Base-by-base conservation (phyloP, 225 moss, liverwort and hornwort genomes). In the Bryoerythrophyllum caledonicum region DNA sequence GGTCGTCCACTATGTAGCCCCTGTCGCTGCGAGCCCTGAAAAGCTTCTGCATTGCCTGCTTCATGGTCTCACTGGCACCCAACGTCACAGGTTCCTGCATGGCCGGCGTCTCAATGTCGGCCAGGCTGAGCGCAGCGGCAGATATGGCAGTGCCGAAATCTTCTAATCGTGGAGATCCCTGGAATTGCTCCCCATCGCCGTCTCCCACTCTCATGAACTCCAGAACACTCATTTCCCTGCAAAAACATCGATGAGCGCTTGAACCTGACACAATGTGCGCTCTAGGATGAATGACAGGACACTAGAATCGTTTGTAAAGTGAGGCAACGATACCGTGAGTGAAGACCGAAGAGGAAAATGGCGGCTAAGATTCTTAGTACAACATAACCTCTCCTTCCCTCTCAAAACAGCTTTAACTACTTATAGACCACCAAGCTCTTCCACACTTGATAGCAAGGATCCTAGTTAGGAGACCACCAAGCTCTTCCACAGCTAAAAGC, bases 11-110 rank as follows among this genome's bases (percentile, higher is more conserved):
- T 24, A 92, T 73, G 76, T 87, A 92, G 40, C 88, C 86, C 62
- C 92, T 60, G 83, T 92, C 88, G 34, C 83, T 87, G 71, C 86
- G 85, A 1, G 87, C 79, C 11, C 26, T 55, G 51, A 78, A 88
- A 25, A 92, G 85, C 76, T 83, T 89, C 80, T 78, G 83, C 86
- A 92, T 92, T 0, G 92, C 82, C 30, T 67, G 72, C 73, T 88
- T 90, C 80, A 90, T 71, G 57, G 86, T 90, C 38, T 89, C 92
- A 27, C 67, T 79, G 4, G 78, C 35, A 26, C 40, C 46, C 43
- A 86, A 81, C 9, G 82, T 87, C 63, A 90, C 77, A 10, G 90
- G 88, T 24, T 86, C 78, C 14, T 23, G 82, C 83, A 92, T 86
- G 10, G 79, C 72, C n/a, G 85, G 79, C 23, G 63, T 81, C 40